Conservation (phyloP, 176 grass and related monocot species). For the Juncus inflexus region DNA sequence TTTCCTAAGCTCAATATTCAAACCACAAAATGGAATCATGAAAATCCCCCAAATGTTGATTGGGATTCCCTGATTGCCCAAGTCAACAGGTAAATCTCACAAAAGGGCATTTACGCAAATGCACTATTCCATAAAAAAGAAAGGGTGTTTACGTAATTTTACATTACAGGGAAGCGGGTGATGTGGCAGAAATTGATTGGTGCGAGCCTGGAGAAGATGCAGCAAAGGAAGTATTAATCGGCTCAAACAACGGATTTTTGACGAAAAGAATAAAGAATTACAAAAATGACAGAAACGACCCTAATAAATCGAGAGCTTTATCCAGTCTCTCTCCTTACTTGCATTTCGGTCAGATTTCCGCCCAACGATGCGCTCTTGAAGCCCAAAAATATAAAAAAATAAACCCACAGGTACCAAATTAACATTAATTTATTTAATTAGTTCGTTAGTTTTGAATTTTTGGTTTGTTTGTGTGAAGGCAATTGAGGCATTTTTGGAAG, state of each 20-base stretch:
- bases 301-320: conserved; percentile 53
- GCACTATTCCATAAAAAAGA: background rate
- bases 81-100: conserved; percentile 36
- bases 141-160: background rate
- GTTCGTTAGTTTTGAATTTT: background rate
- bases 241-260: conserved; percentile 65
- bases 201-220: conserved; percentile 65
- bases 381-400: conserved; percentile 44
- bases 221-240: conserved; percentile 55
- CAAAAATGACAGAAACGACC: conserved; percentile 59
- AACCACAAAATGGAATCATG: conserved; percentile 36
- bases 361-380: conserved; percentile 75
- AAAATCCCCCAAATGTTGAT: conserved; percentile 38
- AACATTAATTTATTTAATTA: conserved; percentile 20
- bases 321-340: conserved; percentile 82
- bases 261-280: conserved; percentile 80
- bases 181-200: conserved; percentile 78
- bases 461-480: conserved; percentile 41
- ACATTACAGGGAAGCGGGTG: conserved; percentile 53
- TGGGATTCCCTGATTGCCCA: conserved; percentile 58
- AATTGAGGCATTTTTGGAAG: conserved; percentile 88
- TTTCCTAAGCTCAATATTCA: conserved; percentile 38
- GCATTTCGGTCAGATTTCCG: conserved; percentile 96
- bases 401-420: conserved; percentile 54
- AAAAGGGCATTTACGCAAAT: background rate